A percentile compares a stretch with the other conserved stretches of the same genome.
Conservation (phyloP, 495 filamentous ascomycete species). For the Penicillium verhagenii region DNA sequence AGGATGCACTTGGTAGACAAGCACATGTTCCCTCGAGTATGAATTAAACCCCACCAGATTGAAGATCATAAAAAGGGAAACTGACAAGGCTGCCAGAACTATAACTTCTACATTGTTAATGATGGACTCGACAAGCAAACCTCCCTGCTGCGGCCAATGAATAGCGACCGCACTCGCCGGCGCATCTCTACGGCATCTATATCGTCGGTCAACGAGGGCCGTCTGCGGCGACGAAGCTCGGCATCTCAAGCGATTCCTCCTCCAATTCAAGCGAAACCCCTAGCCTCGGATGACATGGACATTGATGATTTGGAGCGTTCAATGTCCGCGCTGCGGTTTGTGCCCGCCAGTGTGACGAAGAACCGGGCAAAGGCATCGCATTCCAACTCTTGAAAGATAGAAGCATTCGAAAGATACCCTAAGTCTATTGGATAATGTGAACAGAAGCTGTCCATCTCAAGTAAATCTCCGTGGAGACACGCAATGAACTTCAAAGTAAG, state of each 20-base stretch:
- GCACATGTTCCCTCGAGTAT: slow-evolving; percentile 81
- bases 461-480: too few species aligned
- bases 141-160: slow-evolving; percentile 64
- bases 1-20: slow-evolving; percentile 88
- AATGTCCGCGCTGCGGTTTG: slow-evolving; percentile 81
- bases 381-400: slow-evolving; percentile 6
- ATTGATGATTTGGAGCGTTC: slow-evolving; percentile 73
- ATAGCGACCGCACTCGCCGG: slow-evolving; percentile 39
- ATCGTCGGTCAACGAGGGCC: slow-evolving; percentile 37
- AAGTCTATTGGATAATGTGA: background rate
- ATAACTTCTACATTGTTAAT: slow-evolving; percentile 86
- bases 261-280: background rate
- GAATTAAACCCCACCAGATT: background rate
- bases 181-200: slow-evolving; percentile 49
- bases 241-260: slow-evolving; percentile 24
- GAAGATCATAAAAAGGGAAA: background rate
- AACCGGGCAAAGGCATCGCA: slow-evolving; percentile 17
- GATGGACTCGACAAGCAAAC: slow-evolving; percentile 81
- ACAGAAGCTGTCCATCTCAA: too few species aligned
- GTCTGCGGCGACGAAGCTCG: slow-evolving; percentile 39
- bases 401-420: background rate
- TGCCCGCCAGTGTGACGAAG: slow-evolving; percentile 65
- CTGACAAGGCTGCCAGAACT: slow-evolving; percentile 51
- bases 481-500: too few species aligned
- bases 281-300: slow-evolving; percentile 48